phyloP scores from a whole-genome alignment of 2,329 filamentous ascomycete species.

The Alternaria sp. region DNA sequence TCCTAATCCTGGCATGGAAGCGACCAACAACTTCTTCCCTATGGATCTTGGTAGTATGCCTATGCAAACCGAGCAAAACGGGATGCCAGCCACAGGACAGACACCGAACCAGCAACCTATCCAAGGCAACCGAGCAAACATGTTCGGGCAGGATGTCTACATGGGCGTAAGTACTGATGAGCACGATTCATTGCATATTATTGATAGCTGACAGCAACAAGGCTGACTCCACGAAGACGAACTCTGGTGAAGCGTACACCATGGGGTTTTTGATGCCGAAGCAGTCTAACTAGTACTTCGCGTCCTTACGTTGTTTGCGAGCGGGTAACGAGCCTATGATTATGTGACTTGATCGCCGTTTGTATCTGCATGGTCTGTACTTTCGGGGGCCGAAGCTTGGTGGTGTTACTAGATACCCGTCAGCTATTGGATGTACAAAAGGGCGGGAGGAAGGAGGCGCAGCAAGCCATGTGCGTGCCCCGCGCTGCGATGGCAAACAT shows the following conservation, averaged over 20 bases:
- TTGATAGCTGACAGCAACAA: conserved; percentile 19
- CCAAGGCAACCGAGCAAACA: conserved; percentile 33
- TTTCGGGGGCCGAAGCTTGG: background rate
- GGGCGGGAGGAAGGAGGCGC: conserved; percentile 18
- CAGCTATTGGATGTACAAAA: conserved; percentile 7
- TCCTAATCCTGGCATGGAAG: conserved; percentile 58
- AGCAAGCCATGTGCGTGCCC: conserved; percentile 19
- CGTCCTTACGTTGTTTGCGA: background rate
- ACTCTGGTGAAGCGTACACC: conserved; percentile 31
- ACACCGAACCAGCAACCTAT: conserved; percentile 15
- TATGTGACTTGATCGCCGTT: background rate
- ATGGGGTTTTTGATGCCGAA: conserved; percentile 42
- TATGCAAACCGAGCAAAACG: conserved; percentile 38
- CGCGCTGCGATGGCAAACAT: conserved; percentile 6
- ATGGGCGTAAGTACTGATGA: conserved; percentile 46
- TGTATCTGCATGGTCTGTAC: background rate
- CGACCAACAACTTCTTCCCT: conserved; percentile 52
- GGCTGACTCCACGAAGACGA: conserved; percentile 34
- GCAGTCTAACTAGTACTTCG: conserved; percentile 2
- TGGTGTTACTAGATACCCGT: background rate
- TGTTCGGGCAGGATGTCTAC: conserved; percentile 46
- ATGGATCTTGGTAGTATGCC: conserved; percentile 49
- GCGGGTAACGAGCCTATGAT: background rate
- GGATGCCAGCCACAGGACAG: conserved; percentile 25
- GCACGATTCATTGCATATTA: background rate